These are phyloP conservation scores for Malus hybrid DNA, from an alignment of 331 rosid species.

Conservation along the genomic window DNA sequence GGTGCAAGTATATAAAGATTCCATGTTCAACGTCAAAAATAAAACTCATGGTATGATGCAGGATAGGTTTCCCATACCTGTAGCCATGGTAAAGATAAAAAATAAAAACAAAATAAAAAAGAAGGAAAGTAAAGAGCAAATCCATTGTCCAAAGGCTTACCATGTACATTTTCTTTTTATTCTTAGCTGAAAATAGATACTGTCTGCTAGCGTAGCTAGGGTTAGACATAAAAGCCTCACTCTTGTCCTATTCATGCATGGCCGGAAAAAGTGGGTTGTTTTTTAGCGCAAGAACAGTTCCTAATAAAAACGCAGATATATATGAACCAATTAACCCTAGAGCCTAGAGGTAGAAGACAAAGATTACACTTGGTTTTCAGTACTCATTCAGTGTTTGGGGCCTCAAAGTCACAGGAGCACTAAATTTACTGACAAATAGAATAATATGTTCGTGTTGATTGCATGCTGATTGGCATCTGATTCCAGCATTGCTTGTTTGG, in stretches of 20 bases:
- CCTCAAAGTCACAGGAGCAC: background rate
- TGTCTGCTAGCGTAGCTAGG: background rate
- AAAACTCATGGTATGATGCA: background rate
- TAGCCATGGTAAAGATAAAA: background rate
- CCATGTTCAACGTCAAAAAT: background rate
- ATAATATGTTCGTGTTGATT: conserved; percentile 7
- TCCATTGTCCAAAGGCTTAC: background rate
- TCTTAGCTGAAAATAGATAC: background rate
- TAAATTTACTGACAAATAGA: conserved; percentile 24
- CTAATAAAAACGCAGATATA: background rate
- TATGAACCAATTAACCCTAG: too few relatives aligned
- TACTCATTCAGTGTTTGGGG: background rate
- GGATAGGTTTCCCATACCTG: background rate
- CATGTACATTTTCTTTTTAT: background rate
- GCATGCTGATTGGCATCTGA: conserved; percentile 4
- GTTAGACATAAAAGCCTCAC: background rate
- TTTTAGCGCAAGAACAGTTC: background rate
- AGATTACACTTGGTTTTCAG: conserved; percentile 9
- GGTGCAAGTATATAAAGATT: background rate
- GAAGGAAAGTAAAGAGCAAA: background rate
- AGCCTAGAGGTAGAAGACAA: background rate
- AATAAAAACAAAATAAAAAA: too few relatives aligned
- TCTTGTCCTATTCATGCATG: background rate
- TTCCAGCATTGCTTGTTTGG: conserved; percentile 1
- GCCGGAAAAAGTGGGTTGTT: background rate